Evolutionary conservation across 345 rosid genomes (phyloP).

Genomic region (Litchi chinensis): DNA sequence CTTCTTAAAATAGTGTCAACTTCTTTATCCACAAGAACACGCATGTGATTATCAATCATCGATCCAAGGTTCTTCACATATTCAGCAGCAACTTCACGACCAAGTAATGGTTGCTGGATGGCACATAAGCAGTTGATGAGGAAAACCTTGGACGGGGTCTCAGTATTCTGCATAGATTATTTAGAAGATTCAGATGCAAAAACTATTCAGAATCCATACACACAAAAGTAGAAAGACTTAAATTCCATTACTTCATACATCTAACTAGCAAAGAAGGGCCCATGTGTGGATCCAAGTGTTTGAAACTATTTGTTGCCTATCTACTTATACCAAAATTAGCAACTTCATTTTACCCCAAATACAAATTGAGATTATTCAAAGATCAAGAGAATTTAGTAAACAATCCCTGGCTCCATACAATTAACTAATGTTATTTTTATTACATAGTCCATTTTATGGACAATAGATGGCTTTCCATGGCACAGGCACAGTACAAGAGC

Average conservation of each 20-base stretch:
- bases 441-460: not conserved
- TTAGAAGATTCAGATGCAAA: slow-evolving; percentile 19
- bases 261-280: not conserved
- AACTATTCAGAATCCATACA: not conserved
- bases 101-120: slow-evolving; percentile 78
- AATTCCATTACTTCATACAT: not conserved
- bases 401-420: not conserved
- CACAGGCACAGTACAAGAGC: not conserved
- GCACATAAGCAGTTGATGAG: slow-evolving; percentile 90
- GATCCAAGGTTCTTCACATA: slow-evolving; percentile 67
- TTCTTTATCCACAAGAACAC: slow-evolving; percentile 77
- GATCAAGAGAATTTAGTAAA: not conserved
- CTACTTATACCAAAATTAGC: not conserved
- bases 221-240: not conserved
- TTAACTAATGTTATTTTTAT: not conserved
- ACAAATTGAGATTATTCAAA: not conserved
- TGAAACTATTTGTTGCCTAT: not conserved
- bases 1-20: slow-evolving; percentile 74
- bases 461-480: not conserved
- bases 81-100: slow-evolving; percentile 71
- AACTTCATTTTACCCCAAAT: not conserved
- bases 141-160: slow-evolving; percentile 85
- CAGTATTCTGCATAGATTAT: slow-evolving; percentile 60
- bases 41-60: slow-evolving; percentile 73
- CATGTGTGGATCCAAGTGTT: not conserved